These are phyloP conservation scores for Pochonia chlamydosporia DNA, from an alignment of 2,329 filamentous ascomycete species.

Conservation along the genomic window DNA sequence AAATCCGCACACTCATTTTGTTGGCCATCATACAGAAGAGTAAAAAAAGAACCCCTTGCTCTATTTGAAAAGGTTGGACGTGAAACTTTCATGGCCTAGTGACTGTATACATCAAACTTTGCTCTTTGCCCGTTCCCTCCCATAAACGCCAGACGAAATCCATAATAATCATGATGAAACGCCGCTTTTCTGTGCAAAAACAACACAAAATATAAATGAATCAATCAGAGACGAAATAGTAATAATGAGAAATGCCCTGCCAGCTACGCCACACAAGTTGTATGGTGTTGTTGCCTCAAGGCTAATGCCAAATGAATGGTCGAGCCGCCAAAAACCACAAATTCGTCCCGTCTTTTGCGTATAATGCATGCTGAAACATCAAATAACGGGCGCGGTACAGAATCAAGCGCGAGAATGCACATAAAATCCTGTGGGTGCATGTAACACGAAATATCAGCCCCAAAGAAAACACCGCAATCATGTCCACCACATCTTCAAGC, in stretches of 20 bases:
- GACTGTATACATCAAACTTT: constrained; percentile 23
- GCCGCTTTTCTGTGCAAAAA: constrained; percentile 16
- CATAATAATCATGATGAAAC: constrained; percentile 15
- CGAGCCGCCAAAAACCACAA: neutral
- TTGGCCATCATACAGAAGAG: too few species aligned
- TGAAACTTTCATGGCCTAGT: constrained; percentile 13
- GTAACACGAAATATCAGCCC: neutral
- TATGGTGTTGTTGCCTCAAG: neutral
- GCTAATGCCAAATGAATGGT: neutral
- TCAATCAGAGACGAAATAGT: neutral
- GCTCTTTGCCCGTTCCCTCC: constrained; percentile 22
- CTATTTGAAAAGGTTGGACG: constrained; percentile 13
- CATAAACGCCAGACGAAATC: constrained; percentile 24
- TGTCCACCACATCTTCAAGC: neutral
- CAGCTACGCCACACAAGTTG: neutral
- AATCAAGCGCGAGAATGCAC: neutral
- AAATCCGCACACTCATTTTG: too few species aligned
- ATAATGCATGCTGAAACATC: neutral
- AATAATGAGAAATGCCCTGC: neutral
- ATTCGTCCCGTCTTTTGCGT: neutral
- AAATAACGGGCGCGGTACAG: neutral
- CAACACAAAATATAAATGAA: neutral
- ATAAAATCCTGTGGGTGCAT: neutral
- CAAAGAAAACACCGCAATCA: too few species aligned
- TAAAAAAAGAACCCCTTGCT: constrained; percentile 6